Percentiles rank a stretch among this genome's conserved stretches.
Evolutionary conservation across 371 early-diverging fungal species (phyloP).

Genomic region (Mortierella sp.): DNA sequence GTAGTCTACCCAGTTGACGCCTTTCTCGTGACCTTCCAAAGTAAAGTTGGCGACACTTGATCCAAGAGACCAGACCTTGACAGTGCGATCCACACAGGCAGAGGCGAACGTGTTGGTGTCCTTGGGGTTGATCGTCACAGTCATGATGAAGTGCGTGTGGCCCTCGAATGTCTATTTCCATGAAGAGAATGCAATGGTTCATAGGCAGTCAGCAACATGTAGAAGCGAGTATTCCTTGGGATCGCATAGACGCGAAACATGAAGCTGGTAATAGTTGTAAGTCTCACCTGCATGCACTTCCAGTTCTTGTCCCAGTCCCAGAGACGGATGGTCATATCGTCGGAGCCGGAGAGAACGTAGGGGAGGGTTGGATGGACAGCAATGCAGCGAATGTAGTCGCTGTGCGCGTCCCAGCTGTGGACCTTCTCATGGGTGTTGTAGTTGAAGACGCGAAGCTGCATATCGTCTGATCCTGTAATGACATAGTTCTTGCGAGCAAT

Average conservation of each 20-base stretch:
- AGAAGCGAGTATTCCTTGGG: not conserved
- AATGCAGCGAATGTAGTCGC: slow-evolving; percentile 98
- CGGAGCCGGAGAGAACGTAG: slow-evolving; percentile 95
- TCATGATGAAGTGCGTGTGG: slow-evolving; percentile 98
- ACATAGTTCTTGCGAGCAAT: slow-evolving; percentile 98
- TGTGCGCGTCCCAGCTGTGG: slow-evolving; percentile 96
- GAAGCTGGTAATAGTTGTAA: not conserved
- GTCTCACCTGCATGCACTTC: slow-evolving; percentile 88
- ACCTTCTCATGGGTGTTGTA: slow-evolving; percentile 99
- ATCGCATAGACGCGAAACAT: not conserved
- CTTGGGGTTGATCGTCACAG: slow-evolving; percentile 96
- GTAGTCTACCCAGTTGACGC: slow-evolving; percentile 96
- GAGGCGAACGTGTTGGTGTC: slow-evolving; percentile 98
- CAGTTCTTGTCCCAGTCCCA: slow-evolving; percentile 99
- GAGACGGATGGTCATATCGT: slow-evolving; percentile 98
- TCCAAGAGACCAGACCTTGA: slow-evolving; percentile 95
- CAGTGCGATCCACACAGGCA: slow-evolving; percentile 92
- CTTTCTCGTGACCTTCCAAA: slow-evolving; percentile 95
- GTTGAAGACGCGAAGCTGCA: slow-evolving; percentile 98
- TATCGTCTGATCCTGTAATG: slow-evolving; percentile 97
- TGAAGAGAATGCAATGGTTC: not conserved
- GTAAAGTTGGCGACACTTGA: slow-evolving; percentile 92
- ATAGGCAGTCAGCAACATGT: not conserved
- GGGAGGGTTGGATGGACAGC: slow-evolving; percentile 96
- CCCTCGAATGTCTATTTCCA: slow-evolving; percentile 90